A percentile compares a stretch with the other conserved stretches of the same genome.
These are phyloP conservation scores for Sutorius australiensis DNA, from an alignment of 768 basidiomycete species.

Conservation along the genomic window DNA sequence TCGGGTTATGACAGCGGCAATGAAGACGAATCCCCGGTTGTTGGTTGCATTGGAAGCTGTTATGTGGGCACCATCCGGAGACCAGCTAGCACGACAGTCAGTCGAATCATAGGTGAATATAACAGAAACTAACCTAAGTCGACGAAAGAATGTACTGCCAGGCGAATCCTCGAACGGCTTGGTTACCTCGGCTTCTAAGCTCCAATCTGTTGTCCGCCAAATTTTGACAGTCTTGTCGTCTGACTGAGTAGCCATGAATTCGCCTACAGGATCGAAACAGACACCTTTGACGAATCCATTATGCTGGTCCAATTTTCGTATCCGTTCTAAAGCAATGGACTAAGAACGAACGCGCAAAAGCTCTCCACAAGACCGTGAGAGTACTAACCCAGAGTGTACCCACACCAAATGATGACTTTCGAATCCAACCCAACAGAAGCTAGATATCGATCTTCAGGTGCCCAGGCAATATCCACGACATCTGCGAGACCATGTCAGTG, in stretches of 20 bases:
- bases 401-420: constrained; percentile 90
- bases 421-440: constrained; percentile 95
- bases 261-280: constrained; percentile 97
- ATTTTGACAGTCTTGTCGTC: constrained; percentile 97
- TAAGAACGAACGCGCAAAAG: neutral
- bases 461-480: constrained; percentile 95
- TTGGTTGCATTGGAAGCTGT: constrained; percentile 98
- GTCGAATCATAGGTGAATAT: neutral
- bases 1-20: constrained; percentile 91
- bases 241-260: constrained; percentile 96
- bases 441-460: constrained; percentile 85
- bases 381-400: constrained; percentile 74
- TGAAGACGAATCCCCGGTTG: constrained; percentile 93
- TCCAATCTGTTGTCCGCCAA: constrained; percentile 94
- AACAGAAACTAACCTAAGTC: constrained; percentile 60
- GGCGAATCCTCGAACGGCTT: constrained; percentile 95
- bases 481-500: constrained; percentile 46
- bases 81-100: constrained; percentile 64
- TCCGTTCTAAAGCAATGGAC: constrained; percentile 51
- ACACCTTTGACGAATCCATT: constrained; percentile 98
- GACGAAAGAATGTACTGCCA: constrained; percentile 89
- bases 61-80: constrained; percentile 97
- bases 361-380: neutral
- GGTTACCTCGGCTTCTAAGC: constrained; percentile 73
- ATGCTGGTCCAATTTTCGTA: constrained; percentile 82